Percentiles rank a stretch among this genome's conserved stretches.
These are phyloP conservation scores for Camellia sinensis DNA, from an alignment of 148 eudicot genomes.

Conservation along the genomic window DNA sequence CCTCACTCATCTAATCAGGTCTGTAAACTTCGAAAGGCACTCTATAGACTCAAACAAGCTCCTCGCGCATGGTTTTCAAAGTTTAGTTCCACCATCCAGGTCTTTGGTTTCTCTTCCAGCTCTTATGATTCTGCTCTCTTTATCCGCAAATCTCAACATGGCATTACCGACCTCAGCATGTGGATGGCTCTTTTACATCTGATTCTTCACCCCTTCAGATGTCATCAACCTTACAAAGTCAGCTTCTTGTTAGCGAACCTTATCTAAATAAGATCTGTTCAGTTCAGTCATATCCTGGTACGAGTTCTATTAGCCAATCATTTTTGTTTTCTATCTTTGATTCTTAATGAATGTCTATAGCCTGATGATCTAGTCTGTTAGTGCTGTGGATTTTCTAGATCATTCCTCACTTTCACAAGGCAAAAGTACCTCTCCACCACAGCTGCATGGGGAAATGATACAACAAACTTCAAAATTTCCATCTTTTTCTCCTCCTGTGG, in stretches of 20 bases:
- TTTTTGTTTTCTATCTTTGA: slow-evolving; percentile 21
- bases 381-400: slow-evolving; percentile 24
- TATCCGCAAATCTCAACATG: too few relatives aligned
- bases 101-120: too few relatives aligned
- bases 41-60: too few relatives aligned
- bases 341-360: too few relatives aligned
- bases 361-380: slow-evolving; percentile 20
- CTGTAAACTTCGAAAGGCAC: too few relatives aligned
- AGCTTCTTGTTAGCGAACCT: slow-evolving; percentile 23
- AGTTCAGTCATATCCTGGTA: slow-evolving; percentile 9
- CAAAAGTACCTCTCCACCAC: slow-evolving; percentile 22
- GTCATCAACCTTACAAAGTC: slow-evolving; percentile 25
- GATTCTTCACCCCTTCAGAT: slow-evolving; percentile 26
- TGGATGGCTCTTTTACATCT: slow-evolving; percentile 20
- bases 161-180: slow-evolving; percentile 22
- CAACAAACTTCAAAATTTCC: slow-evolving; percentile 26
- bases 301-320: slow-evolving; percentile 16
- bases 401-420: slow-evolving; percentile 31
- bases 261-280: slow-evolving; percentile 14
- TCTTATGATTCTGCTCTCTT: too few relatives aligned
- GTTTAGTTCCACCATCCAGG: too few relatives aligned
- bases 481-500: slow-evolving; percentile 25
- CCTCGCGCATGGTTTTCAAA: too few relatives aligned
- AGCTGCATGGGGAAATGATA: slow-evolving; percentile 12
- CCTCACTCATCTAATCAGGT: too few relatives aligned